A percentile compares a stretch with the other conserved stretches of the same genome.
Evolutionary conservation across 371 early-diverging fungal species (phyloP).

Genomic region (Amoeboaphelidium protococcarum): DNA sequence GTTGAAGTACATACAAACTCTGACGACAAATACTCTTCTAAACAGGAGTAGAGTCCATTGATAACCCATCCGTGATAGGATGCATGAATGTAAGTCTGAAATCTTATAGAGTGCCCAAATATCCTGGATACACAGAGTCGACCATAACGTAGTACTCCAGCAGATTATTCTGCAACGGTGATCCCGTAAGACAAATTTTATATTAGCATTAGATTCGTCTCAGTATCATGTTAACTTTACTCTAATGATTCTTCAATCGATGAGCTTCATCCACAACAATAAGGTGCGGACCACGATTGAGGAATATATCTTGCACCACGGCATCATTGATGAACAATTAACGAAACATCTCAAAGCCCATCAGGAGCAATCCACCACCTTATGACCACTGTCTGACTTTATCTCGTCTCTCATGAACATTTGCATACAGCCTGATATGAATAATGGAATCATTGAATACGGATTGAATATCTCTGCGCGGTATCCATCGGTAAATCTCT

Average conservation of each 20-base stretch:
- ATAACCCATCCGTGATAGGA: not conserved
- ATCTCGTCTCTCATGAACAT: not conserved
- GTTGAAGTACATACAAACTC: not conserved
- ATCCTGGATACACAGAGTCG: conserved; percentile 16
- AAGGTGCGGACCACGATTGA: conserved; percentile 4
- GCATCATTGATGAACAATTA: not conserved
- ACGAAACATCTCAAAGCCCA: not conserved
- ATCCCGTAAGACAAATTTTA: conserved; percentile 17
- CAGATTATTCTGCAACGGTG: conserved; percentile 20
- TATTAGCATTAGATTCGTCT: conserved; percentile 9
- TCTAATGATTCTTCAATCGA: conserved; percentile 14
- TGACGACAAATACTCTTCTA: not conserved
- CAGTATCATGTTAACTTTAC: conserved; percentile 8
- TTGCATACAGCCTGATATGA: not conserved
- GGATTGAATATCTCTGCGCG: not conserved
- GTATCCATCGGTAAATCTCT: not conserved
- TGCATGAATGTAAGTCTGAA: not conserved
- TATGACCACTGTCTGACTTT: not conserved
- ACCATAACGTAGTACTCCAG: conserved; percentile 16
- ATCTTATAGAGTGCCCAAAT: conserved; percentile 6
- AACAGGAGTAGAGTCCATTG: not conserved
- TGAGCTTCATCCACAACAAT: conserved; percentile 19
- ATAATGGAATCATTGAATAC: not conserved
- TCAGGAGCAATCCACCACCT: not conserved
- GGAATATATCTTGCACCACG: not conserved